Evolutionary conservation across 257 asterid genomes (phyloP).

Genomic region (Coffea eugenioides): DNA sequence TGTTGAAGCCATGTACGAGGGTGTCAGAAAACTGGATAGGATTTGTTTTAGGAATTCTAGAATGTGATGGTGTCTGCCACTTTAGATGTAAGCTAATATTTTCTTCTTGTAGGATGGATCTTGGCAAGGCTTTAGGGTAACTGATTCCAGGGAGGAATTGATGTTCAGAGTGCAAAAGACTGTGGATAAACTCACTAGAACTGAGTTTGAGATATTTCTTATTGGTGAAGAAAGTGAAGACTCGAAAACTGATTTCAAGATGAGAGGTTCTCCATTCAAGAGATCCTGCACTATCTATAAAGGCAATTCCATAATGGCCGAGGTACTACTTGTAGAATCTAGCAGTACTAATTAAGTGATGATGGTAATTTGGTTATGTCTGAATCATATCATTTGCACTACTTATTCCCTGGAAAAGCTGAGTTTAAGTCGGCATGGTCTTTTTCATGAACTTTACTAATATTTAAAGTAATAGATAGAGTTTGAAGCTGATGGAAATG

Average conservation of each 20-base stretch:
- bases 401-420: not conserved
- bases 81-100: conserved; percentile 15
- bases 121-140: conserved; percentile 65
- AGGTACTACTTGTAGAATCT: conserved; percentile 44
- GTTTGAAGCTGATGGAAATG: not conserved
- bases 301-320: conserved; percentile 66
- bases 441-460: not conserved
- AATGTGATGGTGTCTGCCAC: not conserved
- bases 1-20: not conserved
- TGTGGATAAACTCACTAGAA: conserved; percentile 37
- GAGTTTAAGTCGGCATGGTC: not conserved
- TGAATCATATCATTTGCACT: not conserved
- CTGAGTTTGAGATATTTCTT: conserved; percentile 60
- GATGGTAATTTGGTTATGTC: not conserved
- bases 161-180: conserved; percentile 54
- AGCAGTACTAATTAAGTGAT: not conserved
- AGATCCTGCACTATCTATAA: conserved; percentile 88
- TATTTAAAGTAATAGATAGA: not conserved
- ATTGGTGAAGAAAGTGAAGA: conserved; percentile 38
- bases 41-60: not conserved
- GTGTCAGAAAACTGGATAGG: not conserved
- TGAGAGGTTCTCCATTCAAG: conserved; percentile 83
- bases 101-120: conserved; percentile 51
- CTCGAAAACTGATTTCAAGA: conserved; percentile 50
- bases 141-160: conserved; percentile 37